Conservation (phyloP, 2,329 filamentous ascomycete genomes). For the Cadophora gregata region DNA sequence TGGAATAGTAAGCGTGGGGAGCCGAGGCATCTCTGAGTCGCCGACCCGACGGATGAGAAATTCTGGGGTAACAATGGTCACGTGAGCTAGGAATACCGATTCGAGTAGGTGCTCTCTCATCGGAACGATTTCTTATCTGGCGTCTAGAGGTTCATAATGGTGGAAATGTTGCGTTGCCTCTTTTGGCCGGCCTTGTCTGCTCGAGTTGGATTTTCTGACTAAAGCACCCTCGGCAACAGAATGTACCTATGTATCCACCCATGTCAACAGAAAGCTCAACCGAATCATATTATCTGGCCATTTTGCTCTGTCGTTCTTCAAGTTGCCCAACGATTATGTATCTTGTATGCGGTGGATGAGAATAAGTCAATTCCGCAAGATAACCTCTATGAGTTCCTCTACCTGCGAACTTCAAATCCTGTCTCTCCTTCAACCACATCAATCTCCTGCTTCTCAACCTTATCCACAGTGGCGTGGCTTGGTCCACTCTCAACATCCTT, state of each 20-base stretch:
- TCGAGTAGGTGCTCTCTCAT: background rate
- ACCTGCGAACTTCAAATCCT: slow-evolving; percentile 60
- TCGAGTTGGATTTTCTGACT: too few relatives aligned
- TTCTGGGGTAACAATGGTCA: background rate
- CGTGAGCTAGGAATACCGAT: background rate
- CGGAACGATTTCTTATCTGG: slow-evolving; percentile 4
- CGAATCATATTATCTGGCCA: background rate
- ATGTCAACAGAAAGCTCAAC: background rate
- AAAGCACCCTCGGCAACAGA: background rate
- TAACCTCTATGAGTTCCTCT: background rate
- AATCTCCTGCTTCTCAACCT: slow-evolving; percentile 73
- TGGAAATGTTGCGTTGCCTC: background rate
- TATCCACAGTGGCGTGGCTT: slow-evolving; percentile 71
- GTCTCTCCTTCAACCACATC: slow-evolving; percentile 69
- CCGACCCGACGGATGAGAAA: slow-evolving; percentile 5
- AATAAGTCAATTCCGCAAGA: background rate
- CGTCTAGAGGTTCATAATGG: background rate
- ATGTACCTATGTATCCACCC: background rate
- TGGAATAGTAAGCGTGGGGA: slow-evolving; percentile 15
- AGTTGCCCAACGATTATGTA: too few relatives aligned
- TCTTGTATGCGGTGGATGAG: background rate
- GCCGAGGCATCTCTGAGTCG: slow-evolving; percentile 16
- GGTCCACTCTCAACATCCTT: slow-evolving; percentile 80
- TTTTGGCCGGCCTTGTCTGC: background rate
- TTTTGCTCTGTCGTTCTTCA: too few relatives aligned